Conservation (phyloP, 495 filamentous ascomycete species). For the Talaromyces adpressus region DNA sequence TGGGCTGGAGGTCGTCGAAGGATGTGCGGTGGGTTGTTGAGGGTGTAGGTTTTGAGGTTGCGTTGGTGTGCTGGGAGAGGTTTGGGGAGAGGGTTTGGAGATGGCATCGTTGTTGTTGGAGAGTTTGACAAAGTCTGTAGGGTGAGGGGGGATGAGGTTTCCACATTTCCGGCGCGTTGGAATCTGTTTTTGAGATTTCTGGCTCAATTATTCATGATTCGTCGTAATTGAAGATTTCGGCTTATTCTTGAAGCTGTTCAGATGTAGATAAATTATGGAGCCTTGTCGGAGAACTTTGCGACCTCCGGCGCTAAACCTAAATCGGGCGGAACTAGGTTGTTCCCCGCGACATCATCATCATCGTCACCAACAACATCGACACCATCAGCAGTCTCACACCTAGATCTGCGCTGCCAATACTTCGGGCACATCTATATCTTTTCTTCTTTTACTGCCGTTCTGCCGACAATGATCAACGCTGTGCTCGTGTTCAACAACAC, state of each 20-base stretch:
- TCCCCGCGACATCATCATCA: not conserved
- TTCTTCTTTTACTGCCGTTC: no score
- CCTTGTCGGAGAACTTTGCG: not conserved
- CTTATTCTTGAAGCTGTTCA: not conserved
- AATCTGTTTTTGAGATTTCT: not conserved
- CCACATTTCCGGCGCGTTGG: not conserved
- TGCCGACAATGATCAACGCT: slow-evolving; percentile 75
- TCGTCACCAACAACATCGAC: not conserved
- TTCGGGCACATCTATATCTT: no score
- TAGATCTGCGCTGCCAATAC: not conserved
- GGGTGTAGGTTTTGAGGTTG: slow-evolving; percentile 6
- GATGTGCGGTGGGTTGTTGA: slow-evolving; percentile 16
- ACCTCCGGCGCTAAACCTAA: slow-evolving; percentile 4
- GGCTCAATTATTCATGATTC: not conserved
- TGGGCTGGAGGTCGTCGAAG: slow-evolving; percentile 28
- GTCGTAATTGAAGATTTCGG: not conserved
- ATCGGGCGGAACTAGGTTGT: not conserved
- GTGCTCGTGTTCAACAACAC: slow-evolving; percentile 98
- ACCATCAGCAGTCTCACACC: not conserved
- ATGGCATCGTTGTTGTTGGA: not conserved
- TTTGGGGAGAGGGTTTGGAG: not conserved
- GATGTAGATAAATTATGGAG: not conserved
- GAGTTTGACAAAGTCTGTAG: not conserved
- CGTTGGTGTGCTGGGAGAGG: not conserved
- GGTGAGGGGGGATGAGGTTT: not conserved